A percentile compares a stretch with the other conserved stretches of the same genome.
Evolutionary conservation across 2,329 filamentous ascomycete genomes (phyloP).

Genomic region (Alternaria arbusti): DNA sequence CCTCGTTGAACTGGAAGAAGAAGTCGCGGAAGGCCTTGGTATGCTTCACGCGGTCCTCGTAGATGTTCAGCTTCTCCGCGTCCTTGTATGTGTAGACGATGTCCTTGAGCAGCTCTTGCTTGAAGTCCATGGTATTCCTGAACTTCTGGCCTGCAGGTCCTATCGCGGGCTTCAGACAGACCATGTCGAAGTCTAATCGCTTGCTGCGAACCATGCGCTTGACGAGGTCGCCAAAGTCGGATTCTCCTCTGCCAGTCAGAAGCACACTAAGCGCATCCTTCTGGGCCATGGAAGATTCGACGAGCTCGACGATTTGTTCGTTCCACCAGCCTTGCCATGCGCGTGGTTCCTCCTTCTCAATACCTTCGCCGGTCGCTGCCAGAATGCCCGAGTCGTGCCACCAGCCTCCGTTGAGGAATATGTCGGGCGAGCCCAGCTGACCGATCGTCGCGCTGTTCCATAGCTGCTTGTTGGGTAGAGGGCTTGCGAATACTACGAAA

Average conservation of each 20-base stretch:
- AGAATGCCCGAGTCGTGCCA: conserved; percentile 94
- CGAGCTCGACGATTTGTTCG: conserved; percentile 81
- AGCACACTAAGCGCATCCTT: conserved; percentile 85
- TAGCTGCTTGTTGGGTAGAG: conserved; percentile 84
- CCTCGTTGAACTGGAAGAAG: conserved; percentile 76
- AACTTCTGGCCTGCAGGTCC: conserved; percentile 83
- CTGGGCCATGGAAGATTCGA: conserved; percentile 80
- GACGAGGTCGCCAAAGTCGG: conserved; percentile 77
- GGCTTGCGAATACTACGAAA: conserved; percentile 80
- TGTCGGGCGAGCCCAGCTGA: conserved; percentile 74
- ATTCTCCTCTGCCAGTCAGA: conserved; percentile 83
- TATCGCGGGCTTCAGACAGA: conserved; percentile 83
- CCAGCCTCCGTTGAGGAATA: conserved; percentile 87
- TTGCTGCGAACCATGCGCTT: conserved; percentile 81
- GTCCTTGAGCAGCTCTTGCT: conserved; percentile 80
- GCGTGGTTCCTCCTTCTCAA: conserved; percentile 79
- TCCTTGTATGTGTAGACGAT: conserved; percentile 84
- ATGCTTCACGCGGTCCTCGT: conserved; percentile 69
- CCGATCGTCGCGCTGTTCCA: conserved; percentile 84
- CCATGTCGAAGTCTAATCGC: conserved; percentile 83
- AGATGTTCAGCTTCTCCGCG: conserved; percentile 79
- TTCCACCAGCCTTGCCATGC: conserved; percentile 98
- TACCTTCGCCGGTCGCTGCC: conserved; percentile 81
- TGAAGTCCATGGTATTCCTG: conserved; percentile 85
- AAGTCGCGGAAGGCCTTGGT: conserved; percentile 86